Evolutionary conservation across 805 yeast species (phyloP), one percentile per base, ranked within the genome.

Genomic region (Wickerhamomyces kurtzmanii): DNA sequence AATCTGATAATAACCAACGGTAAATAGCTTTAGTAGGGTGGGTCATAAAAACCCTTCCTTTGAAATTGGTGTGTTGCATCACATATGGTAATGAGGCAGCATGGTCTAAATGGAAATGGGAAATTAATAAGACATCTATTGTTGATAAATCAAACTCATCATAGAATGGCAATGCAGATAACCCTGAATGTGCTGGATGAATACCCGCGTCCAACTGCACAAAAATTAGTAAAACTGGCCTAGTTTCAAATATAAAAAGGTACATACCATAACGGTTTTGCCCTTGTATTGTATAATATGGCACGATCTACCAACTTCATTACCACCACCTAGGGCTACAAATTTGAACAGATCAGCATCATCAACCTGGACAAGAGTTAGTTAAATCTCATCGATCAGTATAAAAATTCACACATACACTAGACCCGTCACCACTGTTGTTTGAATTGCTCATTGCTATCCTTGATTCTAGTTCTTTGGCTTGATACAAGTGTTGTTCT

Each of bases 1-100:
- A 91, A 63, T 91, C 99, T 35, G 86, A 78, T 32, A 91, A 55
- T 24, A 91, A 67, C 97, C 98, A 91, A 39, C 96, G 71, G 53
- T 87, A 91, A 32, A 91, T 91, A 22, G 98, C 97, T 59, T 91
- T 91, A 1, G 98, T 91, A 5, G 99, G 97, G 54, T 91, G 96
- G 17, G 99, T 91, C 99, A 91, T 91, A 52, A 89, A 89, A 5
- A 91, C 98, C 27, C 96, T 70, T 3, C 99, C 99, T 46, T 75
- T 78, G 62, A 91, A 91, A 39, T 70, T 81, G 1, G 99, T 91
- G 45, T 86, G 93, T 45, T 86, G 95, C 96, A 91, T 86, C 24
- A 91, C 97, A 47, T 87, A 91, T 0, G 99, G 99, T 31, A 91
- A 64, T 0, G 96, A 85, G 1, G 97, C 99, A 1, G 97, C 97